Percentiles rank a stretch among this genome's conserved stretches.
Conservation (phyloP, 2,329 filamentous ascomycete species). For the Dryadomyces quercivorus region DNA sequence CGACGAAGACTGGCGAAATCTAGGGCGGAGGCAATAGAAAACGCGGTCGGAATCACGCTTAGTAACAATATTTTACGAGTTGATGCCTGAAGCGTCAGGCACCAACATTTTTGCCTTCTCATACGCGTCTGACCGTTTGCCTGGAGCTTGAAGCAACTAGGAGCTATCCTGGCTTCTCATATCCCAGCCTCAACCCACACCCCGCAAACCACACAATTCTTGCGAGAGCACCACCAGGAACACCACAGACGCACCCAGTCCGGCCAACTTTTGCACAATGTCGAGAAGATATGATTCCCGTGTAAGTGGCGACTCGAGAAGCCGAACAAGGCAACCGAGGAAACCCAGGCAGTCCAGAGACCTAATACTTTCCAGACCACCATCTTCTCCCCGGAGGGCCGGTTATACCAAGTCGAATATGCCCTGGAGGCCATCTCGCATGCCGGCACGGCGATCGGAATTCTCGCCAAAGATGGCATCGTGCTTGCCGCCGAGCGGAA, state of each 20-base stretch:
- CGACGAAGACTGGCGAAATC: not conserved
- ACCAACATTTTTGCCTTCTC: not conserved
- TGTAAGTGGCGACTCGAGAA: constrained; percentile 41
- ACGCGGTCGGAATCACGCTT: not conserved
- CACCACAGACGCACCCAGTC: not conserved
- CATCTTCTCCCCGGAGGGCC: constrained; percentile 98
- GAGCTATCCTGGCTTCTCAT: constrained; percentile 1
- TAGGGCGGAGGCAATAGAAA: not conserved
- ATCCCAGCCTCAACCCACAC: not conserved
- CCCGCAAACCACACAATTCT: not conserved
- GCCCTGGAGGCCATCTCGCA: constrained; percentile 98
- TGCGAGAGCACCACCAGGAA: not conserved
- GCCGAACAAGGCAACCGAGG: not conserved
- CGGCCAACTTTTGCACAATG: constrained; percentile 43
- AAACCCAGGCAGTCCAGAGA: too few species aligned
- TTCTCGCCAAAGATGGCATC: constrained; percentile 95
- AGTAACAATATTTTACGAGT: not conserved
- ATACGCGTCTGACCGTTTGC: constrained; percentile 19
- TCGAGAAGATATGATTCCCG: constrained; percentile 95
- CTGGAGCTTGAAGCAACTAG: constrained; percentile 22
- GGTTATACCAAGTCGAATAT: constrained; percentile 98
- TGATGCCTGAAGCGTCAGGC: not conserved
- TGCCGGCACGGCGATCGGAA: constrained; percentile 90
- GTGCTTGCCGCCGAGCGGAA: constrained; percentile 96
- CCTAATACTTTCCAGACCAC: constrained; percentile 57